These are phyloP conservation scores for Cocos nucifera DNA, from an alignment of 176 grass and related monocot genomes.

Conservation along the genomic window DNA sequence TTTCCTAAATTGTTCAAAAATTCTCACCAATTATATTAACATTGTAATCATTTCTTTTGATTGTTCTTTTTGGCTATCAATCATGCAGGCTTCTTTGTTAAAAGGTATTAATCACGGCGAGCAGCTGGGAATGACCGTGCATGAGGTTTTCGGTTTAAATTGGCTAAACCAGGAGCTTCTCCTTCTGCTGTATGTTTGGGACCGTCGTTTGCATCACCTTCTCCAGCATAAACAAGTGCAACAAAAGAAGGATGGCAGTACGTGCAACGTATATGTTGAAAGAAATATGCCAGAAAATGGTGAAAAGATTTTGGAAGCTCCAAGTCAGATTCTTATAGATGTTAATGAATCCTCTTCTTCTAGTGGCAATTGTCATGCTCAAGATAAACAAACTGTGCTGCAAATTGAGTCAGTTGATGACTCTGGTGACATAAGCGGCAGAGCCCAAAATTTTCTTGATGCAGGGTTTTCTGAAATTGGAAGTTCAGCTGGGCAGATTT, in stretches of 20 bases:
- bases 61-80: too few species aligned
- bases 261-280: constrained; percentile 17
- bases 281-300: not conserved
- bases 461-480: constrained; percentile 9
- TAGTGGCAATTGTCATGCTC: not conserved
- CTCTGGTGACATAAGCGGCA: constrained; percentile 6
- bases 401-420: constrained; percentile 2
- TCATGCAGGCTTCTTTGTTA: constrained; percentile 42
- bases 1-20: too few species aligned
- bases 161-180: constrained; percentile 82
- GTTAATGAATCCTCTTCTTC: constrained; percentile 4
- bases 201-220: constrained; percentile 66
- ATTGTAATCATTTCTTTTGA: too few species aligned
- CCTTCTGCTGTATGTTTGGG: constrained; percentile 80
- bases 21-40: too few species aligned
- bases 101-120: constrained; percentile 35
- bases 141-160: constrained; percentile 65
- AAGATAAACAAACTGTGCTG: constrained; percentile 5
- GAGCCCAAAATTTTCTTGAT: constrained; percentile 6
- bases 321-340: constrained; percentile 19
- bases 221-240: constrained; percentile 30
- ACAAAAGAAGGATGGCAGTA: constrained; percentile 23
- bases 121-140: constrained; percentile 21
- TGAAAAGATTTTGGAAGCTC: constrained; percentile 13
- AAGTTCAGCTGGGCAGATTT: not conserved